phyloP scores from a whole-genome alignment of 1,284 basidiomycete species.

The Trametes polyzona region DNA sequence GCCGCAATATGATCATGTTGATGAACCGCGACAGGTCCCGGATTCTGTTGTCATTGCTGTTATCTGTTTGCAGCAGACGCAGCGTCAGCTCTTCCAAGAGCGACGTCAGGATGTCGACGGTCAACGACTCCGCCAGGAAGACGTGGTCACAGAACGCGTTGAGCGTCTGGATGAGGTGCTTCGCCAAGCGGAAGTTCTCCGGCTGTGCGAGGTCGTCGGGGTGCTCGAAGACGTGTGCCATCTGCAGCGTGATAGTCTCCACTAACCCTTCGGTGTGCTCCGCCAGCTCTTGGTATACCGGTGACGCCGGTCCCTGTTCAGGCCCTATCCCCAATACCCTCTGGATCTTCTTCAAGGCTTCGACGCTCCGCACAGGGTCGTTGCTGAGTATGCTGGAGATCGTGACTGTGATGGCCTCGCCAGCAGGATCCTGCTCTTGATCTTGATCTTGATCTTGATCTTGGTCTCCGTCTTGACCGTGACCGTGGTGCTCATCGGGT shows the following conservation, averaged over 20 bases:
- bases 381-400: slow-evolving; percentile 86
- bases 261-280: slow-evolving; percentile 87
- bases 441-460: no score
- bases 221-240: slow-evolving; percentile 86
- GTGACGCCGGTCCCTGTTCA: slow-evolving; percentile 68
- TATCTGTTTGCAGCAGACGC: slow-evolving; percentile 90
- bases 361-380: slow-evolving; percentile 86
- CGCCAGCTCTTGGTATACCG: slow-evolving; percentile 76
- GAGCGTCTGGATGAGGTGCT: slow-evolving; percentile 94
- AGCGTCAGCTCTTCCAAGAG: slow-evolving; percentile 88
- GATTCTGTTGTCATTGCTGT: slow-evolving; percentile 72
- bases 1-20: slow-evolving; percentile 95
- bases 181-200: slow-evolving; percentile 88
- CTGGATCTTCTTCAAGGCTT: slow-evolving; percentile 92
- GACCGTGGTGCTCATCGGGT: slow-evolving; percentile 15
- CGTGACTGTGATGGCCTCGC: slow-evolving; percentile 71
- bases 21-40: slow-evolving; percentile 94
- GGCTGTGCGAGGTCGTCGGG: slow-evolving; percentile 73
- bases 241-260: slow-evolving; percentile 86
- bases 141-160: slow-evolving; percentile 91
- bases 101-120: slow-evolving; percentile 77
- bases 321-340: slow-evolving; percentile 77
- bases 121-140: slow-evolving; percentile 80
- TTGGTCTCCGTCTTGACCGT: no score
- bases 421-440: slow-evolving; percentile 26